Base-by-base conservation (phyloP, 495 filamentous ascomycete genomes). In the Xylaria castorea region DNA sequence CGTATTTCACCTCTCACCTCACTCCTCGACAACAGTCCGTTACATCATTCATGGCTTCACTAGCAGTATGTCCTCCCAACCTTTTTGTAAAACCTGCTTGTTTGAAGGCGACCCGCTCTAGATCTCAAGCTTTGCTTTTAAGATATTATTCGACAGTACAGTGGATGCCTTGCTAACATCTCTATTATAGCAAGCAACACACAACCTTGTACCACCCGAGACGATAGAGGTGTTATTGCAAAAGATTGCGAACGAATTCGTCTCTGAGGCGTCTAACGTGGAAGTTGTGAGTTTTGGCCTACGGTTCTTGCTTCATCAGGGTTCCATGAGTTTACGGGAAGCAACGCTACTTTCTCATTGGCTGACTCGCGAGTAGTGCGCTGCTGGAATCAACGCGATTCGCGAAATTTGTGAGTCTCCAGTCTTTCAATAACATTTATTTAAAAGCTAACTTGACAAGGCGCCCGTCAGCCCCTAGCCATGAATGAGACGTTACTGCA, bases 171-270 rank as follows among this genome's bases (percentile, higher is more conserved):
- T 46, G 57, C 68, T 71, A 32, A 71, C 46, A 6, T 22, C 7
- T 22, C 20, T 27, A 34, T 30, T 50, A 61, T 72, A 72, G 18
- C 97, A 98, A 83, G 91, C 92, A 16, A 93, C 94, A 14, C 96
- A 99, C 80, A 91, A 91, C 73, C 85, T 97, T 42, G 94, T 98
- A 16, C 96, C 96, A 2, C 97, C 97, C 1, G 96, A 99, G 83
- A 92, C 90, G 6, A 88, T 99, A 25, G 95, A 98, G 81, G 94
- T 96, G 1, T 83, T 99, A 30, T 82, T 99, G 20, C 91, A 93
- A 79, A 98, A 97, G 84, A 98, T 99, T 73, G 95, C 96, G 48
- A 97, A 98, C 71, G 94, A 97, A 78, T 99, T 99, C 78, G 95
- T 99, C 9, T 97, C 93, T 0, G 96, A 99, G 80, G 96, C 94